Evolutionary conservation across 257 asterid genomes (phyloP), one percentile per base, ranked within the genome.

Genomic region (Verbena officinalis): DNA sequence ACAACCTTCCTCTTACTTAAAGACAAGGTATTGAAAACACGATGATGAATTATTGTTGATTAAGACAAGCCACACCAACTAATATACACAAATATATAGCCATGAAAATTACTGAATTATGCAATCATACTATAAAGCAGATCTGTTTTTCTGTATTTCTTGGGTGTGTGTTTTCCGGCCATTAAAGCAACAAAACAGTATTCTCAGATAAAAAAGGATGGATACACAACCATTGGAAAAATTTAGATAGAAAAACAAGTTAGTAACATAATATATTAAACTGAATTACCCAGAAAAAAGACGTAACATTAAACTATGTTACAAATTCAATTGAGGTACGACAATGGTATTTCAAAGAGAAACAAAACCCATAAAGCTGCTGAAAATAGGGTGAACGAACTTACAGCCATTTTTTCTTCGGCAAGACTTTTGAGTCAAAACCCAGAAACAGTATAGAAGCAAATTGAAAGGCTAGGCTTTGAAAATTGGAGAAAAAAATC

Each of bases 341-440:
- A 65, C 42, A 55, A 14, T 45, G 10, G 9, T 12, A 40, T 22
- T 59, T 23, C 40, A 42, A 34, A 13, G 19, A 21, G 33, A 58
- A 46, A 1, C 22, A 22, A 58, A 49, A 51, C 60, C 73, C 65
- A 22, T 27, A 67, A 67, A 67, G 72, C 15, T 60, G 55, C 53
- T 34, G 16, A 39, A 15, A 9, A 27, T 36, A 49, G 1, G 31
- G 19, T 4, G 2, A 40, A 70, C 6, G 2, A 40, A 70, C 87
- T 76, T 75, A 81, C 87, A 48, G 84, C 77, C 87, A 81, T 81
- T 59, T 74, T 48, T 4, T 44, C 40, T 68, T 70, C 20, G 8
- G 24, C 12, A 51, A 14, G 40, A 36, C 15, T 5, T 3, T 9
- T 10, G 10, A 21, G 50, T 40, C 20, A 38, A 27, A 65, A 42